Base-by-base conservation (phyloP, 2,329 filamentous ascomycete species). In the Calcarisporium arbuscula region DNA sequence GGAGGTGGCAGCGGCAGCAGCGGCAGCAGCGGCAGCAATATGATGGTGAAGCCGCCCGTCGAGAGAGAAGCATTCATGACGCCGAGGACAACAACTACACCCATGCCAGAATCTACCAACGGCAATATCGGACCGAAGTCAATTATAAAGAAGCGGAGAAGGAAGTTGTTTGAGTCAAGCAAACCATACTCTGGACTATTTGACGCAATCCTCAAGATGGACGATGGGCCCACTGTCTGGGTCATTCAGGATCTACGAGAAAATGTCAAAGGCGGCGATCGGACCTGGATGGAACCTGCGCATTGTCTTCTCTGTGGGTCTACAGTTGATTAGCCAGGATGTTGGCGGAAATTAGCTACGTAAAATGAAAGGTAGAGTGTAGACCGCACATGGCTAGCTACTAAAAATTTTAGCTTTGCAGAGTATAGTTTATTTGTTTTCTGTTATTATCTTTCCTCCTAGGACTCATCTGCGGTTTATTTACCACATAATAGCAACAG, bases 161-260 rank as follows among this genome's bases (percentile, higher is more conserved):
- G 61, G 43, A 34, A 43, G 4, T 44, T 52, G 21, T n/a, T n/a
- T n/a, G n/a, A n/a, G n/a, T 54, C 56, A 19, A 45, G 51, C 34
- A 70, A 65, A 45, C 68, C 69, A 3, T 77, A 74, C 48, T 55
- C 66, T 25, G 69, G 67, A 0, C 52, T 71, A 5, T 77, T 77
- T 36, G 60, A 71, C 31, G 74, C 68, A 4, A 58, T 52, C 3
- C 56, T 77, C 17, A 59, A 61, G 41, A 65, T 70, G 48, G 65
- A 67, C 25, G 54, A 58, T 4, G 66, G 62, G 4, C 67, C 69
- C 14, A 67, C 71, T 1, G 51, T 62, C 16, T 62, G 76, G 32
- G 67, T 74, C 42, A 66, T 77, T 32, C 63, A 52, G 18, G 74
- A 77, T 43, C 52, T 75, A 29, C 62, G 74, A 30, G 49, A 63